Evolutionary conservation across 345 rosid genomes (phyloP), one percentile per base, ranked within the genome.

Genomic region (Eucalyptus decipiens): DNA sequence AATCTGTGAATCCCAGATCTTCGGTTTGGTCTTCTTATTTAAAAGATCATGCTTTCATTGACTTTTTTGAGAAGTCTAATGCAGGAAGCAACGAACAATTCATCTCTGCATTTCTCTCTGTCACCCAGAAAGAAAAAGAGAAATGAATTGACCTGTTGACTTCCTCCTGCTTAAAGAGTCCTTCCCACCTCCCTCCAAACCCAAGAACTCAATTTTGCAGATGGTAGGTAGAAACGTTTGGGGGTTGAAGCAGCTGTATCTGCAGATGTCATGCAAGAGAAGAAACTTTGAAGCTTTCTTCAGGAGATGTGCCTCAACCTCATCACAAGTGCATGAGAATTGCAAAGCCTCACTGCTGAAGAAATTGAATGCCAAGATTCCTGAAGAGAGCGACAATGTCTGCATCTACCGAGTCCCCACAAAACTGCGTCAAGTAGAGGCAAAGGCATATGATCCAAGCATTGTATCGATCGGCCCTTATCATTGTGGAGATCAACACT

Each of bases 391-490:
- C 67, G 50, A 76, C 40, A 21, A 76, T 23, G 88, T 90, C 58
- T 91, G 88, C 90, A 91, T 92, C 87, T 90, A 92, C 89, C 76
- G 86, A 12, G 92, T 91, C 50, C 93, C 92, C 8, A 11, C 28
- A 21, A 87, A 87, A 32, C 80, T 91, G 87, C 92, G 86, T 19
- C 62, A 37, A 10, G 45, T 11, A 76, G 83, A 76, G 47, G 83
- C 45, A 19, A 76, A 72, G 86, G 93, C 92, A 24, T 90, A 92
- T 49, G 4, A 26, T 83, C 92, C 92, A 30, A 89, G 28, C 8
- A 54, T 92, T n/a, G 58, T 91, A 86, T 90, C 92, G 8, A 88
- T 92, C 50, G 92, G 93, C 18, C 92, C 92, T 8, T 90, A 90
- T 83, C 92, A 92, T 80, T 86, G 72, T 11, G 89, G 91, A 50